Evolutionary conservation across 1,284 basidiomycete genomes (phyloP).

Genomic region (Austroboletus olivaceoglutinosus): DNA sequence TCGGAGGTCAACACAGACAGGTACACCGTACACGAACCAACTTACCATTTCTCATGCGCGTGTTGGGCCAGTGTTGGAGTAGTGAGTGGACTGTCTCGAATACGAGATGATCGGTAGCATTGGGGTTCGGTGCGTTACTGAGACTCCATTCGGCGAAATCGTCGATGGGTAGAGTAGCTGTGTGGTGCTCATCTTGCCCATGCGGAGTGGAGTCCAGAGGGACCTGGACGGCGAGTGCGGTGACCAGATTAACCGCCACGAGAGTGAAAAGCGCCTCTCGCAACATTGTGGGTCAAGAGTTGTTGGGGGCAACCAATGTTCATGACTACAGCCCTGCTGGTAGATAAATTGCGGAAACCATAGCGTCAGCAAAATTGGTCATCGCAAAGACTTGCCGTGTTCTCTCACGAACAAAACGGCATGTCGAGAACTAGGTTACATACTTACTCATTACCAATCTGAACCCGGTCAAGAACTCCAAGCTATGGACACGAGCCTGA

Average conservation of each 20-base stretch:
- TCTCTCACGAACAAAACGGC: background rate
- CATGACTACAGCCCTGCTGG: background rate
- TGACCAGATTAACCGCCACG: background rate
- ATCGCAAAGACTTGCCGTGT: background rate
- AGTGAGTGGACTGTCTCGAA: constrained; percentile 31
- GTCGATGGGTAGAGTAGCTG: background rate
- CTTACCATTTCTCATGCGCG: constrained; percentile 46
- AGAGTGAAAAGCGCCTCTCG: constrained; percentile 2
- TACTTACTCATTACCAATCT: too few relatives aligned
- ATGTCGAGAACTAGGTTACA: background rate
- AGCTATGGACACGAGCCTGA: too few relatives aligned
- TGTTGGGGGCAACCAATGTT: too few relatives aligned
- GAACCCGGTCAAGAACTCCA: too few relatives aligned
- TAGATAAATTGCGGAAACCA: background rate
- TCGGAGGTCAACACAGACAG: background rate
- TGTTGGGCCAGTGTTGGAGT: constrained; percentile 53
- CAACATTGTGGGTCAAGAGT: constrained; percentile 3
- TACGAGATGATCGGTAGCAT: constrained; percentile 25
- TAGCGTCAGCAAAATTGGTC: background rate
- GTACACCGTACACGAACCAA: fast-evolving
- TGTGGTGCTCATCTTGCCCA: background rate
- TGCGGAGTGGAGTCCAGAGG: constrained; percentile 1
- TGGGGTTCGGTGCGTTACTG: constrained; percentile 12
- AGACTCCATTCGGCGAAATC: constrained; percentile 15
- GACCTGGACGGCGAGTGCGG: constrained; percentile 12